Base-by-base conservation (phyloP, 2,329 filamentous ascomycete species). In the Penicillium sp. region DNA sequence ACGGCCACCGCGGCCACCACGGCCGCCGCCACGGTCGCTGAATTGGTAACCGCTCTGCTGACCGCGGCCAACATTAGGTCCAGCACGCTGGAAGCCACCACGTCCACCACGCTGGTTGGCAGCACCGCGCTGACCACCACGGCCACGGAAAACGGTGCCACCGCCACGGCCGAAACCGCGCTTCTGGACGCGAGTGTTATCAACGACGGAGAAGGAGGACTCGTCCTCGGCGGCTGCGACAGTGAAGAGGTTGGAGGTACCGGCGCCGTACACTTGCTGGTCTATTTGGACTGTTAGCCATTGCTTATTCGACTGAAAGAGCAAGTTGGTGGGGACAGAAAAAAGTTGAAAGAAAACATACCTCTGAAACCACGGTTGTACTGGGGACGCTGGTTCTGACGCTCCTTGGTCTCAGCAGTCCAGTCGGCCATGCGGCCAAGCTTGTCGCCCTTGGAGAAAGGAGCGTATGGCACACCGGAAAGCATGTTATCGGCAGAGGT, bases 371-470 rank as follows among this genome's bases (percentile, higher is more conserved):
- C 94, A 68, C 93, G 85, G 77, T 93, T 92, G 78, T 96, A 97
- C 73, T 94, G 90, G 76, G 90, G 87, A 73, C 93, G 83, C 66
- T 89, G 89, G 70, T 92, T 82, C 60, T 83, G 81, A 67, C 74
- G 71, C 66, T 86, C 84, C 79, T 97, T 97, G 75, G 90, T 87
- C 73, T 97, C 94, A 47, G 87, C 73, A 19, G 92, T 96, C 94
- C 94, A 99, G 82, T 99, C 94, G 60, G 94, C 94, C 92, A 99
- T 97, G 76, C 94, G 92, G 72, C 94, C 94, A 59, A 99, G 83
- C 84, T 97, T 97, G 82, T 99, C 94, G 75, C 91, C 92, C 80
- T 99, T 99, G 66, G 92, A 97, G 82, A 94, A 99, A 60, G 94
- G 94, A 68, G 94, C 94, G 77, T 97, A 99, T 39, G 94, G 94